A percentile compares a stretch with the other conserved stretches of the same genome.
Conservation (phyloP, 495 filamentous ascomycete genomes). For the Penicillium bovifimosum region DNA sequence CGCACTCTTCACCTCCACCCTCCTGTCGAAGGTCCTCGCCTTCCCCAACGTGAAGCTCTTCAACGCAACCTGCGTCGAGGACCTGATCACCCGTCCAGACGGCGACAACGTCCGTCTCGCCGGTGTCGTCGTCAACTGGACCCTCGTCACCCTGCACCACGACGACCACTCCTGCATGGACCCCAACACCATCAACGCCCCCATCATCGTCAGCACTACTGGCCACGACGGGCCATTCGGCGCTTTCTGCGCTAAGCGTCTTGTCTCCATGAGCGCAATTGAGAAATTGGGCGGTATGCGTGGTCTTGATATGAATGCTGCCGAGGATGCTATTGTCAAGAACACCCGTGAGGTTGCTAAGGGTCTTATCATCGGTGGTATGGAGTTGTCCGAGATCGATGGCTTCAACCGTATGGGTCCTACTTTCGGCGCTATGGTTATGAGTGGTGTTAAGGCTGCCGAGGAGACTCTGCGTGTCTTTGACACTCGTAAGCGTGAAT, state of each 20-base stretch:
- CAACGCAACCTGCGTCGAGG: slow-evolving; percentile 87
- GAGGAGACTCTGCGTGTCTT: slow-evolving; percentile 76
- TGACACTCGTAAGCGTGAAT: slow-evolving; percentile 65
- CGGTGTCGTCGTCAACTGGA: slow-evolving; percentile 93
- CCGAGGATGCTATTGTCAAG: slow-evolving; percentile 89
- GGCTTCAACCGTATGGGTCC: slow-evolving; percentile 82
- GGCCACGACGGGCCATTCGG: slow-evolving; percentile 90
- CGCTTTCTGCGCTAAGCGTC: slow-evolving; percentile 79
- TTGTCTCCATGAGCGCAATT: slow-evolving; percentile 74
- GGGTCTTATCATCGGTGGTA: slow-evolving; percentile 84
- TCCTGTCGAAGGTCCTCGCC: slow-evolving; percentile 69
- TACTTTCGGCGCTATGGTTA: slow-evolving; percentile 77
- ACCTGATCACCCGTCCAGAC: slow-evolving; percentile 71
- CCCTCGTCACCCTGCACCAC: slow-evolving; percentile 82
- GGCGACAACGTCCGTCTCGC: slow-evolving; percentile 57
- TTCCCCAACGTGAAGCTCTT: slow-evolving; percentile 94
- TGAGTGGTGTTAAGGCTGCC: slow-evolving; percentile 80
- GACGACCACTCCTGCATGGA: slow-evolving; percentile 94
- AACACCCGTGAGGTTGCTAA: slow-evolving; percentile 79
- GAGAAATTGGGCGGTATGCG: slow-evolving; percentile 86
- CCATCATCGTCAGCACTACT: slow-evolving; percentile 78
- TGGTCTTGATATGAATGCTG: slow-evolving; percentile 81
- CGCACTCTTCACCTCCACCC: slow-evolving; percentile 81
- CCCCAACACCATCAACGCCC: slow-evolving; percentile 90
- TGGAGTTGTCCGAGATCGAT: slow-evolving; percentile 88